These are phyloP conservation scores for Boeremia exigua DNA, from an alignment of 2,329 filamentous ascomycete species.

Conservation along the genomic window DNA sequence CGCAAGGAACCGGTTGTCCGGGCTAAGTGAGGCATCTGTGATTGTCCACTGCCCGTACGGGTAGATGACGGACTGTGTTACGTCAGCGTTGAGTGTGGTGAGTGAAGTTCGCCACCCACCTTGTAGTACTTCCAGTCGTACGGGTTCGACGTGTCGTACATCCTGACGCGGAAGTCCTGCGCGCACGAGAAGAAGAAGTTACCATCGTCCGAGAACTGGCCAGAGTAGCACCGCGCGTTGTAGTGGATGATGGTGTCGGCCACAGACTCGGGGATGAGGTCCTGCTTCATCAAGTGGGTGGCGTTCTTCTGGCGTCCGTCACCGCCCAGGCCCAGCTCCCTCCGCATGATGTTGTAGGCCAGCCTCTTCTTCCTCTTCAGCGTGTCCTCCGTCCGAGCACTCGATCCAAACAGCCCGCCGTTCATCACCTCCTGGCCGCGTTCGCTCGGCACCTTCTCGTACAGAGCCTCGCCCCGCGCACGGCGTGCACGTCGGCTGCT, in stretches of 20 bases:
- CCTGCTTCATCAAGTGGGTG: slow-evolving; percentile 74
- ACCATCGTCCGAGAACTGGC: slow-evolving; percentile 95
- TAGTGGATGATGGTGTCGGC: slow-evolving; percentile 91
- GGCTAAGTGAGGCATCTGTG: slow-evolving; percentile 88
- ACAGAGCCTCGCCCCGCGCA: slow-evolving; percentile 58
- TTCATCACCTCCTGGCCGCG: slow-evolving; percentile 80
- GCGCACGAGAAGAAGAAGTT: slow-evolving; percentile 95
- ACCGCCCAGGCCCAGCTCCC: slow-evolving; percentile 76
- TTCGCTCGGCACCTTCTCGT: slow-evolving; percentile 85
- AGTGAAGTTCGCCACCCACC: slow-evolving; percentile 52
- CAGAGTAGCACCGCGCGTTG: slow-evolving; percentile 85
- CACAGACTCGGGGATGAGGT: slow-evolving; percentile 75
- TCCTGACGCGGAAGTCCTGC: slow-evolving; percentile 91
- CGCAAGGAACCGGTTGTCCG: slow-evolving; percentile 89
- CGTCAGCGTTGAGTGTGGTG: slow-evolving; percentile 13
- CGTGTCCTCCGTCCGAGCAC: slow-evolving; percentile 59
- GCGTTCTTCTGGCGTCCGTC: slow-evolving; percentile 64
- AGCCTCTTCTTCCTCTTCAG: slow-evolving; percentile 67
- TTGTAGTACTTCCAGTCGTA: slow-evolving; percentile 98
- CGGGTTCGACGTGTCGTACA: slow-evolving; percentile 97
- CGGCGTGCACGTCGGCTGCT: slow-evolving; percentile 46
- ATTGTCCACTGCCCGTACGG: slow-evolving; percentile 94
- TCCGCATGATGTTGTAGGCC: slow-evolving; percentile 74
- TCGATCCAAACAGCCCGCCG: slow-evolving; percentile 78
- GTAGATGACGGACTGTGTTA: slow-evolving; percentile 75